Percentiles rank a stretch among this genome's conserved stretches.
Conservation (phyloP, 2,329 filamentous ascomycete species). For the Bretziella fagacearum region DNA sequence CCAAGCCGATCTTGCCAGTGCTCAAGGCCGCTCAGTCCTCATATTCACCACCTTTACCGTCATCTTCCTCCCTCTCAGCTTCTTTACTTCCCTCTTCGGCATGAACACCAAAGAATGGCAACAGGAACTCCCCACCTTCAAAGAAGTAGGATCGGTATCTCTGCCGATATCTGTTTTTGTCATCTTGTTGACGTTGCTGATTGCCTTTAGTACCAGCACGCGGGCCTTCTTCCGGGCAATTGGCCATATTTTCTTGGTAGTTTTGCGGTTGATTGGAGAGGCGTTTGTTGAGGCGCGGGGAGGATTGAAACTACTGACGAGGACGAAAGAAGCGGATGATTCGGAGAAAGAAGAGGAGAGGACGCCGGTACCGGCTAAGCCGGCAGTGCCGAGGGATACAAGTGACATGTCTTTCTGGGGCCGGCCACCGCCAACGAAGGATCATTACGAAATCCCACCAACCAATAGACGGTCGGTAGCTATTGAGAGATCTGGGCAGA, state of each 20-base stretch:
- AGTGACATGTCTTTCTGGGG: conserved; percentile 6
- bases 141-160: conserved; percentile 31
- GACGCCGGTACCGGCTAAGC: not conserved
- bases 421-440: conserved; percentile 1
- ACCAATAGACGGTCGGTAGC: not conserved
- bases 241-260: conserved; percentile 1
- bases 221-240: conserved; percentile 21
- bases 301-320: not conserved
- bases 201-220: conserved; percentile 37
- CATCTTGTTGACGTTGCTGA: conserved; percentile 33
- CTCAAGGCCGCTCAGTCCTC: conserved; percentile 46
- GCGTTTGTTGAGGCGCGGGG: not conserved
- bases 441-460: not conserved
- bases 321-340: not conserved
- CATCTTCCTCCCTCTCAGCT: conserved; percentile 45
- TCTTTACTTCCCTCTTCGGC: conserved; percentile 48
- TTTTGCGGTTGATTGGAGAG: not conserved
- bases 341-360: not conserved
- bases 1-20: conserved; percentile 44
- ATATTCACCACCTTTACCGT: conserved; percentile 49
- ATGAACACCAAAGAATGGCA: conserved; percentile 49
- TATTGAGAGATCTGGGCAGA: conserved; percentile 2
- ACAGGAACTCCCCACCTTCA: conserved; percentile 27
- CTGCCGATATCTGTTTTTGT: conserved; percentile 32
- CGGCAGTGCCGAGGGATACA: not conserved